Evolutionary conservation across 1,284 basidiomycete species (phyloP).

Genomic region (Inonotus hispidus): DNA sequence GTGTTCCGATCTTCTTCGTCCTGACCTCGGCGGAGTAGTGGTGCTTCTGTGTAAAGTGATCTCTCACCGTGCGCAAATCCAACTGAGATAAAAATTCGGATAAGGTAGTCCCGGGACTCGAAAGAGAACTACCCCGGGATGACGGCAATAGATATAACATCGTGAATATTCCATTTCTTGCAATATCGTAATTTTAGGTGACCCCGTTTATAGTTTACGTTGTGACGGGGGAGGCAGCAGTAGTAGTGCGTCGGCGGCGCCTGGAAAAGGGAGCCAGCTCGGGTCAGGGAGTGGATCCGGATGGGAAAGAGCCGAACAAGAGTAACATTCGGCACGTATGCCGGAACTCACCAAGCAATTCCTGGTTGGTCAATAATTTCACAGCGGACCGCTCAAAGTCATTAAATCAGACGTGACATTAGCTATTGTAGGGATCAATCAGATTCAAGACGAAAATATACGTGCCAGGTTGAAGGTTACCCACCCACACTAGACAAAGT

Average conservation of each 20-base stretch:
- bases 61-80: background rate
- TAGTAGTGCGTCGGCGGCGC: background rate
- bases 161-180: background rate
- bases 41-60: background rate
- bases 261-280: background rate
- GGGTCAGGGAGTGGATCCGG: background rate
- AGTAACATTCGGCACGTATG: background rate
- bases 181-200: background rate
- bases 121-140: background rate
- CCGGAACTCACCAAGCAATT: background rate
- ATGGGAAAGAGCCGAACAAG: background rate
- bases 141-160: background rate
- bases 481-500: constrained; percentile 1
- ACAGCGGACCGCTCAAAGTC: background rate
- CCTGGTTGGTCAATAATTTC: background rate
- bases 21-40: background rate
- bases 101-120: background rate
- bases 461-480: background rate
- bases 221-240: too few species aligned
- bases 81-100: too few species aligned
- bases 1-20: background rate
- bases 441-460: background rate
- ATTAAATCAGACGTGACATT: background rate
- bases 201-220: background rate
- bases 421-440: background rate